A percentile compares a stretch with the other conserved stretches of the same genome.
Evolutionary conservation across 2,329 filamentous ascomycete species (phyloP).

Genomic region (Cercospora citrullina): DNA sequence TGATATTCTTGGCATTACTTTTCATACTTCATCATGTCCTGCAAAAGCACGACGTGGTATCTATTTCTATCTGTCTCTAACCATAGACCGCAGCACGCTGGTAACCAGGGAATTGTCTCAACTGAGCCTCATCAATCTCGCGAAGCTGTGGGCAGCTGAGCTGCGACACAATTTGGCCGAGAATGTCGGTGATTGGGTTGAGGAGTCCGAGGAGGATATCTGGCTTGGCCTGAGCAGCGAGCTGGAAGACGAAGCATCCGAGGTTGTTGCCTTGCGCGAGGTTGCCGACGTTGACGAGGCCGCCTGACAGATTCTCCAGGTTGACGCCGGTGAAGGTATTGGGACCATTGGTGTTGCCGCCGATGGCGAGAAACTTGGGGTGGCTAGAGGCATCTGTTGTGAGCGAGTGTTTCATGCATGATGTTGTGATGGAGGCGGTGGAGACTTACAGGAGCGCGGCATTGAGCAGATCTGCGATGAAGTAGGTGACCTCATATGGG

Average conservation of each 20-base stretch:
- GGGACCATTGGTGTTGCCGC: constrained; percentile 34
- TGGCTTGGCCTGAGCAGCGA: constrained; percentile 40
- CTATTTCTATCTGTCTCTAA: background rate
- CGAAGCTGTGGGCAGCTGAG: constrained; percentile 34
- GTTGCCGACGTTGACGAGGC: constrained; percentile 25
- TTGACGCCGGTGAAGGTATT: constrained; percentile 32
- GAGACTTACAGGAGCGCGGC: constrained; percentile 14
- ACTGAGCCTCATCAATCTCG: constrained; percentile 32
- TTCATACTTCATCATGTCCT: background rate
- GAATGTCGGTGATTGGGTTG: constrained; percentile 13
- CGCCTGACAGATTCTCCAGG: constrained; percentile 33
- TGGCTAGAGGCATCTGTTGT: constrained; percentile 21
- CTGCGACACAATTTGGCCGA: constrained; percentile 20
- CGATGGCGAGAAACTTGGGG: constrained; percentile 39
- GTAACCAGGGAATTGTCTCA: constrained; percentile 36
- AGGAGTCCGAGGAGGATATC: constrained; percentile 29
- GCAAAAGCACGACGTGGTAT: background rate
- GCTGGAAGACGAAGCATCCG: constrained; percentile 40
- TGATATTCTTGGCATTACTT: constrained; percentile 3
- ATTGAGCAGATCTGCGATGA: constrained; percentile 29
- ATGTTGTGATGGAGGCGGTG: background rate
- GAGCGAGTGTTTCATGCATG: background rate
- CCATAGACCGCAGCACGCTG: constrained; percentile 24
- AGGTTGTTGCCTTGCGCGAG: constrained; percentile 41
- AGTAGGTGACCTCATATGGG: constrained; percentile 38